Evolutionary conservation across 441 rosid species (phyloP).

Genomic region (Theobroma grandiflorum): DNA sequence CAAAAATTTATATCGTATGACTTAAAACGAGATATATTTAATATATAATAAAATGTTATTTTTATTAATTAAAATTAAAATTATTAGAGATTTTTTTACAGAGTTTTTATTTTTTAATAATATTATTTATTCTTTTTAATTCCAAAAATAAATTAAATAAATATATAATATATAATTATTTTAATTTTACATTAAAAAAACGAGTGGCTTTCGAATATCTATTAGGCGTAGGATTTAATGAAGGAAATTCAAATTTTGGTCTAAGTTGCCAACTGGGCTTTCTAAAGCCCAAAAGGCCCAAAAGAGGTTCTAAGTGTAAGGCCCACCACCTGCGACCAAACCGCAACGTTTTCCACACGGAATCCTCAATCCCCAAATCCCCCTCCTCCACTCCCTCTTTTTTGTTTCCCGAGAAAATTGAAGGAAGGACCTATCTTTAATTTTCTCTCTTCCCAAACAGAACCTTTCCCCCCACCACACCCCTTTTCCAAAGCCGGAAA

Average conservation of each 20-base stretch:
- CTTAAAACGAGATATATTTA: too few relatives aligned
- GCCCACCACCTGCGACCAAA: not conserved
- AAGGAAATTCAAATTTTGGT: not conserved
- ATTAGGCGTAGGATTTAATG: too few relatives aligned
- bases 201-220: too few relatives aligned
- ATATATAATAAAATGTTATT: too few relatives aligned
- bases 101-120: too few relatives aligned
- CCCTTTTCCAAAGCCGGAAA: constrained; percentile 25
- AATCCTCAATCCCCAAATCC: not conserved
- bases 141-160: too few relatives aligned
- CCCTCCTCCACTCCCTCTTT: not conserved
- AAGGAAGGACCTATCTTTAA: not conserved
- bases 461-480: not conserved
- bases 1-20: too few relatives aligned
- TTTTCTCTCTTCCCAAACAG: constrained; percentile 17
- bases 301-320: not conserved
- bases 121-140: too few relatives aligned
- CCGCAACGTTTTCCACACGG: not conserved
- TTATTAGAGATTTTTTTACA: too few relatives aligned
- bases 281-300: not conserved
- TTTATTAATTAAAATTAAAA: too few relatives aligned
- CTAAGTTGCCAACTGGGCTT: constrained; percentile 21
- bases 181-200: too few relatives aligned
- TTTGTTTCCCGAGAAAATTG: constrained; percentile 2
- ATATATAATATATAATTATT: too few relatives aligned